These are phyloP conservation scores for Xylaria flabelliformis DNA, from an alignment of 495 filamentous ascomycete genomes.

Conservation along the genomic window DNA sequence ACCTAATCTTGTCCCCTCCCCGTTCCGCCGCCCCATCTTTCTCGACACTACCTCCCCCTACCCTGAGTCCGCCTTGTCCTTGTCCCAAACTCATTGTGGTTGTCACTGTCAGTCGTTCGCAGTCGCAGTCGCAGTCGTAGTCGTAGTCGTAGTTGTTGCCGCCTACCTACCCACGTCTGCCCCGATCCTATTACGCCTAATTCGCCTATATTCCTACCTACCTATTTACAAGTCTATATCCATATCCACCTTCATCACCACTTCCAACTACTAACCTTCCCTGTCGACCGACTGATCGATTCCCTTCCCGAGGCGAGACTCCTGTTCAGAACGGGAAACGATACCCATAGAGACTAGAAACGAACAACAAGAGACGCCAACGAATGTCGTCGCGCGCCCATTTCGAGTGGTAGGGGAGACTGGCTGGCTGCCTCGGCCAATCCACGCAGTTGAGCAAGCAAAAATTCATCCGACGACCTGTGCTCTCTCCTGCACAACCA, in stretches of 20 bases:
- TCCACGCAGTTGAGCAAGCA: constrained; percentile 7
- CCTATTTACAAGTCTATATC: background rate
- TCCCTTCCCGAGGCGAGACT: background rate
- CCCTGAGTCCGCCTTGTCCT: constrained; percentile 19
- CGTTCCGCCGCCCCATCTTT: constrained; percentile 27
- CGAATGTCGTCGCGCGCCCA: constrained; percentile 25
- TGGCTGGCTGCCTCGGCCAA: constrained; percentile 24
- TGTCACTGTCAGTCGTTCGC: background rate
- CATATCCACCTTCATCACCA: background rate
- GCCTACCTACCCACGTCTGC: background rate
- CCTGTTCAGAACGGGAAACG: background rate
- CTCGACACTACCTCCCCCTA: constrained; percentile 15
- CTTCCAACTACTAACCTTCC: background rate
- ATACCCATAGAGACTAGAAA: background rate
- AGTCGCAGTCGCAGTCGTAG: background rate
- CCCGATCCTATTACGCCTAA: background rate
- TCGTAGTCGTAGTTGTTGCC: constrained; percentile 7
- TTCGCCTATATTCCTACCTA: background rate
- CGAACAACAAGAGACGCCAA: background rate
- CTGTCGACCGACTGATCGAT: constrained; percentile 2
- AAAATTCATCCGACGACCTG: background rate
- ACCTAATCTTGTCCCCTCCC: constrained; percentile 15
- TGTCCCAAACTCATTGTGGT: background rate
- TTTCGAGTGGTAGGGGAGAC: constrained; percentile 25
- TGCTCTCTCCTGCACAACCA: background rate